Evolutionary conservation across 176 grass and related monocot genomes (phyloP).

Genomic region (Carex myosuroides): DNA sequence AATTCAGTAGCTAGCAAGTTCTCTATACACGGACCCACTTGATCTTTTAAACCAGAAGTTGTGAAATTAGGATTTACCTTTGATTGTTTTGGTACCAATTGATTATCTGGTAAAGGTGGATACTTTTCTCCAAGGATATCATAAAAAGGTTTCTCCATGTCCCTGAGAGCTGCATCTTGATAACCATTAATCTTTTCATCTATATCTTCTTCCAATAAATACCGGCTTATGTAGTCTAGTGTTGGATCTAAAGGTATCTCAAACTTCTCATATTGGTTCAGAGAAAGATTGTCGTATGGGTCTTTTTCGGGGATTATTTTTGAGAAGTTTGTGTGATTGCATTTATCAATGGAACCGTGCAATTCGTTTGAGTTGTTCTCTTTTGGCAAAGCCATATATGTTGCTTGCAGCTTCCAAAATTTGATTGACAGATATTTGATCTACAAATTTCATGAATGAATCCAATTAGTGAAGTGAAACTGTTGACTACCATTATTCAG

Average conservation of each 20-base stretch:
- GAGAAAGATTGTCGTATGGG: not conserved
- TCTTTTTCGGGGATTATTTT: not conserved
- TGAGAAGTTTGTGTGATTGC: not conserved
- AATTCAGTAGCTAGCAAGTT: not conserved
- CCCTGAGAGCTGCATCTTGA: slow-evolving; percentile 10
- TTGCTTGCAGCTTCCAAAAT: not conserved
- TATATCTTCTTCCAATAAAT: slow-evolving; percentile 45
- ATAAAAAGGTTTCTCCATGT: slow-evolving; percentile 32
- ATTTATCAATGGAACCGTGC: not conserved
- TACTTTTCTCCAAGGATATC: slow-evolving; percentile 33
- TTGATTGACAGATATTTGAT: not conserved
- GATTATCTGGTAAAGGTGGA: not conserved
- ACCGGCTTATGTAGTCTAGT: slow-evolving; percentile 32
- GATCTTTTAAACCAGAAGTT: not conserved
- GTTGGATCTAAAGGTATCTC: not conserved
- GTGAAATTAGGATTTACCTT: not conserved
- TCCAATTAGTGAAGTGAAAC: not conserved
- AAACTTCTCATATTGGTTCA: not conserved
- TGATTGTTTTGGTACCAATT: not conserved
- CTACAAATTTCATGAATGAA: not conserved
- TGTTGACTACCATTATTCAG: no score
- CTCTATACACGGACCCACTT: not conserved
- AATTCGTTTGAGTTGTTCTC: not conserved
- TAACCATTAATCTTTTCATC: slow-evolving; percentile 30
- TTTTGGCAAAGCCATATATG: not conserved